Evolutionary conservation across 768 basidiomycete genomes (phyloP), one percentile per base, ranked within the genome.

Genomic region (Boletus reticulatus): DNA sequence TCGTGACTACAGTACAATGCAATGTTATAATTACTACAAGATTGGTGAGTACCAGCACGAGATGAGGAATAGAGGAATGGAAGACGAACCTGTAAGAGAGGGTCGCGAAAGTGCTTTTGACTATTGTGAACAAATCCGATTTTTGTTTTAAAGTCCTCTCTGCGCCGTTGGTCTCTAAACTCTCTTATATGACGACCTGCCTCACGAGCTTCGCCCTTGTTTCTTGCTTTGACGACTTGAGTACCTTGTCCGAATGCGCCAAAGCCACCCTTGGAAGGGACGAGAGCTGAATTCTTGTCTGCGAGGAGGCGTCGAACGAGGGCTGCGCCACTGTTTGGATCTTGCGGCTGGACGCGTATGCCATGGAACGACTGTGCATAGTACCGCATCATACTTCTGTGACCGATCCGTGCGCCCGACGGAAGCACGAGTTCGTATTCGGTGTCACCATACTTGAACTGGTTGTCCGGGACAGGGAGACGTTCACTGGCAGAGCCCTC

Each of bases 131-230:
- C 81, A 69, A 87, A 91, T 0, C 75, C 92, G 13, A 96, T 81
- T 57, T 80, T 84, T 7, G 92, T 93, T 75, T 86, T 92, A 80
- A 93, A 94, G 36, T 88, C 83, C 67, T 96, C 89, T 56, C 82
- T 80, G 48, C 84, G 78, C 63, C 77, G 83, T 68, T 89, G 85
- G 67, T 97, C 95, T 58, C 88, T 79, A 75, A 89, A 90, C 65
- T 94, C 89, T 52, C 85, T 78, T 1, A 92, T 81, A 72, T 95
- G 92, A 44, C 92, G 81, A 14, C 88, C 92, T 20, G 96, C 96
- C 71, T 98, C 89, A 60, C 83, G 82, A 14, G 97, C 97, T 75
- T 98, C 96, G 3, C 97, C 97, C n/a, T 80, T 81, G 75, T 98
- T 98, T 49, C 93, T 80, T 20, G 94, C 96, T 69, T 88, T 92